Evolutionary conservation across 202 grass and related monocot species (phyloP), one percentile per base, ranked within the genome.

Genomic region (Panicum hallii): DNA sequence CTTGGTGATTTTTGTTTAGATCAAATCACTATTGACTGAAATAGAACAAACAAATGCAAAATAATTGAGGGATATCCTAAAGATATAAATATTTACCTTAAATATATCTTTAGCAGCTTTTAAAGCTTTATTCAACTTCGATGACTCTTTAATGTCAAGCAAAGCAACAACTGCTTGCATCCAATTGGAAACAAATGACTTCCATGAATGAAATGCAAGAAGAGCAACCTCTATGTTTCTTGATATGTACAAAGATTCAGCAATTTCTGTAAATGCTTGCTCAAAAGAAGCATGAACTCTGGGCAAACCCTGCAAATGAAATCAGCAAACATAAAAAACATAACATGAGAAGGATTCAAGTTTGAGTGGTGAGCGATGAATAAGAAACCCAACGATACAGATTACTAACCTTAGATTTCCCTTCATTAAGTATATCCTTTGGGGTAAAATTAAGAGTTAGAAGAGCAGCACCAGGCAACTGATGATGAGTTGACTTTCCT

Each of bases 161-260:
- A 87, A 82, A 26, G 80, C 74, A 79, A 89, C 82, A 48, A 82
- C 83, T 55, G 83, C 91, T 79, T 83, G 78, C 85, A 95, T 85
- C 96, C 96, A 95, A 79, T 68, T 83, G 60, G 90, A 81, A 84
- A 99, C 69, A 90, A 99, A 99, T 82, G 89, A 88, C 77, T 92
- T 99, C 96, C 93, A 99, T 65, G 93, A 94, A 86, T 99, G 93
- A 87, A 99, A 52, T 54, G 84, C 89, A 89, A 99, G 83, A 92
- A 95, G 64, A 83, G 91, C 93, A 64, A 99, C 56, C 62, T 75
- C 75, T 80, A 99, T 87, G 74, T 99, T 95, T 92, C 96, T 94
- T 70, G 96, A 90, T 77, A 89, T 65, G 81, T 89, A 88, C 65
- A 99, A 85, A 76, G 93, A 92, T 82, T 95, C 96, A 82, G 88